Conservation (phyloP, 805 yeast species). For the Blastobotrys attinorum region DNA sequence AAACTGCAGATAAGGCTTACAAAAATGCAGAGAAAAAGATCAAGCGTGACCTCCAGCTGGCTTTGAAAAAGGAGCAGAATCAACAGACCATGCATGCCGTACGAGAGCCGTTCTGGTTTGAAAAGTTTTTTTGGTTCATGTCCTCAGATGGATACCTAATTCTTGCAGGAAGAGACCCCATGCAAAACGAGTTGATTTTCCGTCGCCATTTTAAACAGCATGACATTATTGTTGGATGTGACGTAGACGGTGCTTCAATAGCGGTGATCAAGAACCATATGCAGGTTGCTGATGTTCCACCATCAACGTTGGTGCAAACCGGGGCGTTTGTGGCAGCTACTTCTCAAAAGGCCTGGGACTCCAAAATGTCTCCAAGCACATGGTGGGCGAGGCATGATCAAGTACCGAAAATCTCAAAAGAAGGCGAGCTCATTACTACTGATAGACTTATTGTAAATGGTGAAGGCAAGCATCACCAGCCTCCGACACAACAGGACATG, state of each 20-base stretch:
- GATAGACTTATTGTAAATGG: conserved; percentile 54
- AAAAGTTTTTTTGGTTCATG: conserved; percentile 91
- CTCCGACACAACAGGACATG: conserved; percentile 77
- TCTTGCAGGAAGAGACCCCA: conserved; percentile 74
- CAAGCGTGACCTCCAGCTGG: conserved; percentile 56
- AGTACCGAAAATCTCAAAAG: conserved; percentile 47
- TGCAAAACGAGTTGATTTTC: conserved; percentile 74
- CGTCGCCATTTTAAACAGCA: conserved; percentile 65
- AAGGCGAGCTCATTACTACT: conserved; percentile 49
- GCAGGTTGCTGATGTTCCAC: conserved; percentile 54
- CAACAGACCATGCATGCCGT: conserved; percentile 45
- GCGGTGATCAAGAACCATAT: conserved; percentile 78
- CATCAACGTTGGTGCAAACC: conserved; percentile 82
- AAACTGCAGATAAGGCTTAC: conserved; percentile 68
- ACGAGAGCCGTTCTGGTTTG: conserved; percentile 81
- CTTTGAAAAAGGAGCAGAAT: conserved; percentile 48
- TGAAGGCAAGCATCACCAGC: conserved; percentile 46
- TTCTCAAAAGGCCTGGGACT: conserved; percentile 77
- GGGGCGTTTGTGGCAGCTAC: conserved; percentile 77
- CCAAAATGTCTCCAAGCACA: conserved; percentile 71
- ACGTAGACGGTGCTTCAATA: conserved; percentile 61
- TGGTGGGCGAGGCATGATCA: conserved; percentile 74
- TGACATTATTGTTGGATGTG: conserved; percentile 69
- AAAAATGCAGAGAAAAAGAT: conserved; percentile 77
- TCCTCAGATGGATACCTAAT: conserved; percentile 83